Conservation (phyloP, 2,329 filamentous ascomycete species). For the Pestalotiopsis sp. region DNA sequence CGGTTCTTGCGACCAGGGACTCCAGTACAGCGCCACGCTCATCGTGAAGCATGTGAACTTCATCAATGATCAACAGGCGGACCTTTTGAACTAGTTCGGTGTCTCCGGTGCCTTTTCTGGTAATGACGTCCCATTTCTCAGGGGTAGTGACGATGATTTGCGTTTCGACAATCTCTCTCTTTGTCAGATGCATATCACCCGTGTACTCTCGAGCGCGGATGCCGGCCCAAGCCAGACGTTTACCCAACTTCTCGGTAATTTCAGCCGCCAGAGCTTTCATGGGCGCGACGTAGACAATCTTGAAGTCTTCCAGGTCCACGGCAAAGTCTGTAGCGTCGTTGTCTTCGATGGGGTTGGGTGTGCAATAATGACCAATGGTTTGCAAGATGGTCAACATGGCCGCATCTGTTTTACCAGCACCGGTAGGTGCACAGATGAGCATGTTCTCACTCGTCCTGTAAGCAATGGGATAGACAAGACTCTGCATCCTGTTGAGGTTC, state of each 20-base stretch:
- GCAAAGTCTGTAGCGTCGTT: slow-evolving; percentile 74
- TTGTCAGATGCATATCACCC: slow-evolving; percentile 98
- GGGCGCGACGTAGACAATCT: slow-evolving; percentile 96
- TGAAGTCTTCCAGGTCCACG: slow-evolving; percentile 86
- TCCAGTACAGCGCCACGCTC: slow-evolving; percentile 95
- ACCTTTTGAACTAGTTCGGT: slow-evolving; percentile 98
- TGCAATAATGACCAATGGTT: slow-evolving; percentile 80
- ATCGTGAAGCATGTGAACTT: slow-evolving; percentile 99
- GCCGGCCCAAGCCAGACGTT: slow-evolving; percentile 89
- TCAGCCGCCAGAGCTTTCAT: slow-evolving; percentile 99
- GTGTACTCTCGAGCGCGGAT: slow-evolving; percentile 92
- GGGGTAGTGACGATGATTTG: slow-evolving; percentile 98
- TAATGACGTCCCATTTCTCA: slow-evolving; percentile 99
- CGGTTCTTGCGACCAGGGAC: slow-evolving; percentile 90
- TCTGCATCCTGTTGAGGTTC: slow-evolving; percentile 95
- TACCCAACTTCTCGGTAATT: slow-evolving; percentile 91
- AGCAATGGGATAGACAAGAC: slow-evolving; percentile 89
- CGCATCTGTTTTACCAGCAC: slow-evolving; percentile 97
- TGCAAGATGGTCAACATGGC: slow-evolving; percentile 96
- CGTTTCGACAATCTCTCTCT: slow-evolving; percentile 90
- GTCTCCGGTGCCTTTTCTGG: slow-evolving; percentile 93
- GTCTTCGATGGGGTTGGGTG: slow-evolving; percentile 76
- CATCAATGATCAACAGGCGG: slow-evolving; percentile 92
- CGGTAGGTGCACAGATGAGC: slow-evolving; percentile 96
- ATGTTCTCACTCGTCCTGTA: slow-evolving; percentile 98